Evolutionary conservation across 495 filamentous ascomycete genomes (phyloP).

Genomic region (Aspergillus taichungensis): DNA sequence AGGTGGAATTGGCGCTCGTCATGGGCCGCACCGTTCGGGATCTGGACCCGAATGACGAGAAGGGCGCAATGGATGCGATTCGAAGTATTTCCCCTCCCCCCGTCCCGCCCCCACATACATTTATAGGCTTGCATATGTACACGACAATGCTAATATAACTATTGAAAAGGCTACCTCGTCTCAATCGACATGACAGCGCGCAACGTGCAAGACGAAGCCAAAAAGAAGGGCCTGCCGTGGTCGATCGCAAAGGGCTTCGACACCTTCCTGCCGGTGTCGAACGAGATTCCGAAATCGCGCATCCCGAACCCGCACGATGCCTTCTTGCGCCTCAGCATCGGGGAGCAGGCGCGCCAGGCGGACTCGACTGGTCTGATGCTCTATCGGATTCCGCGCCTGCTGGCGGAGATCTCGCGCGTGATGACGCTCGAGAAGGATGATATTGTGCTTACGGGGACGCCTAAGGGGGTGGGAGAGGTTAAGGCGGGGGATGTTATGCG

Average conservation of each 20-base stretch:
- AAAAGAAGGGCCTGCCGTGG: constrained; percentile 96
- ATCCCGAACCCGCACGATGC: constrained; percentile 84
- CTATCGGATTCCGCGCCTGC: constrained; percentile 73
- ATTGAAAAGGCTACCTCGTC: constrained; percentile 60
- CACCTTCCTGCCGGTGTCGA: constrained; percentile 82
- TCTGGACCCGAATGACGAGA: constrained; percentile 54
- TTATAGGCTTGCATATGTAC: not conserved
- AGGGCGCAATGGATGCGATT: constrained; percentile 41
- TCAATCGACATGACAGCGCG: constrained; percentile 91
- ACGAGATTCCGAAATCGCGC: constrained; percentile 63
- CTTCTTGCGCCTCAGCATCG: constrained; percentile 75
- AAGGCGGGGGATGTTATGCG: constrained; percentile 81
- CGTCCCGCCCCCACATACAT: not conserved
- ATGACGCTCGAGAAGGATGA: constrained; percentile 91
- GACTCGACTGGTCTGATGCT: constrained; percentile 89
- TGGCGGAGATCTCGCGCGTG: constrained; percentile 87
- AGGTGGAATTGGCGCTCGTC: constrained; percentile 85
- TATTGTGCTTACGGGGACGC: constrained; percentile 88
- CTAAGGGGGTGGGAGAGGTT: constrained; percentile 89
- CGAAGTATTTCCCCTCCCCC: constrained; percentile 28
- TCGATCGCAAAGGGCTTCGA: constrained; percentile 93
- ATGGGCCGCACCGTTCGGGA: constrained; percentile 72
- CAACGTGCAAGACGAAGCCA: constrained; percentile 89
- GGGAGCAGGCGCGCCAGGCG: constrained; percentile 62
- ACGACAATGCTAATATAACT: not conserved